Base-by-base conservation (phyloP, 2,329 filamentous ascomycete genomes). In the Ascochyta pisi region DNA sequence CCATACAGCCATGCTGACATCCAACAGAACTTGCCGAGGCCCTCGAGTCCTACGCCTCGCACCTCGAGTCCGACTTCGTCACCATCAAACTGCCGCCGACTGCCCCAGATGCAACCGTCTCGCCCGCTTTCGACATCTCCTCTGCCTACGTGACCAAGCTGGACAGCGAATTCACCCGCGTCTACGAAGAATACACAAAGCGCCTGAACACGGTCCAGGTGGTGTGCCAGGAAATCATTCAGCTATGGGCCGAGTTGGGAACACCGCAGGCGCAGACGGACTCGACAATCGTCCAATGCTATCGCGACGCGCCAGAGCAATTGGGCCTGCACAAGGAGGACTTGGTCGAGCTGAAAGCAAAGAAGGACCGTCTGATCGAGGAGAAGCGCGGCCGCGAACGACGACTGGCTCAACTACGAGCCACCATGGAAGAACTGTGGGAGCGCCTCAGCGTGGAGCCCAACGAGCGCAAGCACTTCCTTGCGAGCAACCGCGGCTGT, bases 151-250 rank as follows among this genome's bases (percentile, higher is more conserved):
- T 97, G 49, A 86, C 90, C 59, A 87, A 89, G 54, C 85, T 99
- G 19, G 94, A 99, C 73, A 83, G 84, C 50, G 95, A 99, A 76
- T 99, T 98, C 72, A 92, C 91, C 10, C 87, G 92, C 57, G 91
- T 99, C 19, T 98, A 98, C 76, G 92, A 98, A 70, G 96, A 99
- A 79, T 99, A 98, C 77, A 92, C 89, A 39, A 89, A 88, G 63
- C 90, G 95, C 43, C 83, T 96, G 40, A 84, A 84, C 27, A 86
- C 85, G 0, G 92, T 98, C 13, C 87, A 91, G 75, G 78, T 86
- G 19, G 77, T 91, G 3, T 88, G 87, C 37, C 90, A 96, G 68
- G 87, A 95, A 59, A 94, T 96, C 57, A 95, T 99, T 67, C 90
- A 92, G 66, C 84, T 99, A 0, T 99, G 95, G 93, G 94, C 91